These are phyloP conservation scores for Athelia sp. DNA, from an alignment of 1,284 basidiomycete species.

Conservation along the genomic window DNA sequence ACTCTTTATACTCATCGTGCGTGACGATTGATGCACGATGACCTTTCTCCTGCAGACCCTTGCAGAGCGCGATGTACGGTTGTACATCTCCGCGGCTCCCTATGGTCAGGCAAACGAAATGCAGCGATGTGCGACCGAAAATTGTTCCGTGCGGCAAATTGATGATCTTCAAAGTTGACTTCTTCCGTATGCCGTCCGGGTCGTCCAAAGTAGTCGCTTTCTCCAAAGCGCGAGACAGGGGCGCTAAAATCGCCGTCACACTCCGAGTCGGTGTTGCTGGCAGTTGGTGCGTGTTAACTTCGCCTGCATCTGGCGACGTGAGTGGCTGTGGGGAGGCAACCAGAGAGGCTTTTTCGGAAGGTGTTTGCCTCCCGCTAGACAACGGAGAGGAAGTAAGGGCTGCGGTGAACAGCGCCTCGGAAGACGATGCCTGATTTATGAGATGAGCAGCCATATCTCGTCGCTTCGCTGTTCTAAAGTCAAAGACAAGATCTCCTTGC, in stretches of 20 bases:
- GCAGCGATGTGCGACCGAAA: constrained; percentile 21
- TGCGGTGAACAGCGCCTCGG: background rate
- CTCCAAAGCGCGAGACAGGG: constrained; percentile 26
- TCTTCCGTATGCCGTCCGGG: constrained; percentile 17
- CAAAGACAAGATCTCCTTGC: constrained; percentile 43
- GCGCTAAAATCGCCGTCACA: constrained; percentile 31
- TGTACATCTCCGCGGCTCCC: constrained; percentile 49
- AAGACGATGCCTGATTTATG: constrained; percentile 21
- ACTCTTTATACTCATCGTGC: constrained; percentile 57
- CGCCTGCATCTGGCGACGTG: background rate
- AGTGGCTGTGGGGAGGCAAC: background rate
- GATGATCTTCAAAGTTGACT: constrained; percentile 39
- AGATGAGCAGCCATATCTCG: constrained; percentile 42
- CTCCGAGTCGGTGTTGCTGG: constrained; percentile 15
- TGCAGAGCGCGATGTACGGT: constrained; percentile 45
- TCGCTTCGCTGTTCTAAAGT: constrained; percentile 38
- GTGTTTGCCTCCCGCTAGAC: background rate
- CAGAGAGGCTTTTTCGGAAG: background rate
- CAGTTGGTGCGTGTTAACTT: background rate
- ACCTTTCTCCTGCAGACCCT: constrained; percentile 43
- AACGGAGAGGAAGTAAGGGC: background rate
- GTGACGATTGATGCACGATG: constrained; percentile 59
- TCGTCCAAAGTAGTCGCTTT: constrained; percentile 5
- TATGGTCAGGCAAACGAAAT: constrained; percentile 45
- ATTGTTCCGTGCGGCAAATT: constrained; percentile 34